Evolutionary conservation across 306 rosid species (phyloP), one percentile per base, ranked within the genome.

Genomic region (Lablab purpureus): DNA sequence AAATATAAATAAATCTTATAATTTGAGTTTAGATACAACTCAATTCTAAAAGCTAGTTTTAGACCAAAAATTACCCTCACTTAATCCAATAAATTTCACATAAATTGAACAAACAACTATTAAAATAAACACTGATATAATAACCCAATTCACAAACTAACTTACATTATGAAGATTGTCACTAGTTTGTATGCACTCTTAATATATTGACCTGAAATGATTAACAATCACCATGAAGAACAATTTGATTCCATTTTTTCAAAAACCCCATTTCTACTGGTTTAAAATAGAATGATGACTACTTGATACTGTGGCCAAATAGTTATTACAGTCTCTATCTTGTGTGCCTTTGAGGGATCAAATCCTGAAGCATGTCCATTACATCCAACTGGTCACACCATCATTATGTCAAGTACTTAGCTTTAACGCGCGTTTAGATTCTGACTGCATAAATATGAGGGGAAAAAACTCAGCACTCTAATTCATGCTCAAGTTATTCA

Each of bases 341-440:
- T 76, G 73, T 62, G 27, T 37, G 13, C 3, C 19, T 66, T 77
- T 77, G 41, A 37, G 51, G 66, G 30, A 40, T 66, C 41, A 50
- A 76, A 76, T 62, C 36, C 21, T 75, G 62, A 75, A 75, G 71
- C 80, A 76, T 65, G 11, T 37, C 40, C 71, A 63, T 47, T 63
- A 30, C 71, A 60, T 60, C 27, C 58, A 58, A 25, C 62, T 46
- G 71, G 47, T 46, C 73, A 49, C 6, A 65, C 52, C 52, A 76
- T 65, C 46, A 34, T 65, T 65, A 51, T 76, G 81, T 22, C 64
- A 34, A 21, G 19, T 40, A 67, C 72, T 67, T 41, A 40, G 18
- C 32, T 40, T 65, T 64, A 40, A 64, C 28, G 65, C 32, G 51
- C 71, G 32, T 40, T 65, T 27, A 32, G 37, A 18, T 28, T 75